These are phyloP conservation scores for Phanerochaete carnosa DNA, from an alignment of 768 basidiomycete genomes.

Conservation along the genomic window DNA sequence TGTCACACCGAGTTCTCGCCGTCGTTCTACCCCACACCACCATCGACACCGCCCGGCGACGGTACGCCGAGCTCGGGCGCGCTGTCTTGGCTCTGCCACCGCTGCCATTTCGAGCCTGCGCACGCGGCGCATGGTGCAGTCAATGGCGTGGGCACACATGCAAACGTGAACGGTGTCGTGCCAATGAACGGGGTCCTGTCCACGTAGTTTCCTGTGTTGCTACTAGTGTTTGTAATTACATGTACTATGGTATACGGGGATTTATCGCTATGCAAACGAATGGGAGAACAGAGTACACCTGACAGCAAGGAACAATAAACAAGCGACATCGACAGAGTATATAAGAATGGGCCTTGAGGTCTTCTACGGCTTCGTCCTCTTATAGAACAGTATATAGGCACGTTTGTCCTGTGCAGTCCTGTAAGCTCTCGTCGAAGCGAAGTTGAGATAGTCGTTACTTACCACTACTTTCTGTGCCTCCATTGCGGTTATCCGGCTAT, in stretches of 20 bases:
- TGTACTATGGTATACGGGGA: conserved; percentile 29
- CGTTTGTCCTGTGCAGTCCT: conserved; percentile 47
- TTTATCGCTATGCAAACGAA: conserved; percentile 6
- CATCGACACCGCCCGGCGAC: conserved; percentile 19
- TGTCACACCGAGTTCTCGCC: conserved; percentile 76
- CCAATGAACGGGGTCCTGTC: conserved; percentile 18
- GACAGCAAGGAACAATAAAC: conserved; percentile 15
- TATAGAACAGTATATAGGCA: conserved; percentile 77
- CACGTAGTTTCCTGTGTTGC: conserved; percentile 12
- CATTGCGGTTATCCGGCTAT: conserved; percentile 76
- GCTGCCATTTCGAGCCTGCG: conserved; percentile 33
- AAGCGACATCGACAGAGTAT: background rate
- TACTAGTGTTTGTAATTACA: conserved; percentile 31
- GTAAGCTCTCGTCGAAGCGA: conserved; percentile 26
- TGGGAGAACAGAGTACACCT: conserved; percentile 1
- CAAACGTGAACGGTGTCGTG: background rate
- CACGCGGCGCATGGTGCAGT: conserved; percentile 10
- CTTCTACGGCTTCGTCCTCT: conserved; percentile 24
- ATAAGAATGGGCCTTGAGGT: background rate
- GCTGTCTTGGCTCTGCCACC: conserved; percentile 38
- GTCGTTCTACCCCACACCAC: conserved; percentile 55
- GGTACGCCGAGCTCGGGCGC: conserved; percentile 17
- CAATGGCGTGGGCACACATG: conserved; percentile 1
- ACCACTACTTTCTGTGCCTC: conserved; percentile 84
- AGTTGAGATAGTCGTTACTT: conserved; percentile 29